Base-by-base conservation (phyloP, 352 stramenopile species). In the Phytophthora nicotianae region DNA sequence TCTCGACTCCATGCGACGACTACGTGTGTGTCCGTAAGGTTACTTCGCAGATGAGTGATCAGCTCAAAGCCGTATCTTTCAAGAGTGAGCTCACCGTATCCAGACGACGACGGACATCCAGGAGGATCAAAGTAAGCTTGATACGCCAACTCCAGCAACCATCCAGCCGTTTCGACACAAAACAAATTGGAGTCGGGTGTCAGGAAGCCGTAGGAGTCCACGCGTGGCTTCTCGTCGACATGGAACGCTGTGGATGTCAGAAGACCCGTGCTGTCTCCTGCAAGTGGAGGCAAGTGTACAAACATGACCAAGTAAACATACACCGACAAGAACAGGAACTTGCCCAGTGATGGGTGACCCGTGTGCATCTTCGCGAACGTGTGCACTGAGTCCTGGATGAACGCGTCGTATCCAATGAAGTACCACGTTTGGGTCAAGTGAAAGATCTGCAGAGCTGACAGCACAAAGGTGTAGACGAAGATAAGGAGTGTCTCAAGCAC, bases 81-180 rank as follows among this genome's bases (percentile, higher is more conserved):
- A 13, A 95, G 72, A 16, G 72, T 66, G 4, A 93, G 75, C 43
- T 95, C 76, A 1, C 87, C 87, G 51, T 92, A 91, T 7, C 87
- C 87, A 29, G 77, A 91, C 17, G 86, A 62, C n/a, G 85, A 92
- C 20, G 83, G 80, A 8, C 81, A 86, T 5, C 88, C 89, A 17
- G 77, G 63, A 8, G 87, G 86, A 35, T 96, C 89, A 45, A 95
- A 95, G 66, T 96, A 96, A 16, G 87, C 84, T 59, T 96, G 87
- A 72, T 84, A 95, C 20, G 89, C 82, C 8, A 96, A 58, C 49
- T 96, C 87, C 21, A 96, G 60, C 20, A 96, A 49, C 83, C 83
- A 94, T 24, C 75, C 75, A 14, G 89, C 81, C 2, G 89, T 93
- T 71, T 96, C 86, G 23, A 96, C 85, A 51, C 89, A 96, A 61